Evolutionary conservation across 805 yeast genomes (phyloP).

Genomic region (Cyberlindnera maclurae): DNA sequence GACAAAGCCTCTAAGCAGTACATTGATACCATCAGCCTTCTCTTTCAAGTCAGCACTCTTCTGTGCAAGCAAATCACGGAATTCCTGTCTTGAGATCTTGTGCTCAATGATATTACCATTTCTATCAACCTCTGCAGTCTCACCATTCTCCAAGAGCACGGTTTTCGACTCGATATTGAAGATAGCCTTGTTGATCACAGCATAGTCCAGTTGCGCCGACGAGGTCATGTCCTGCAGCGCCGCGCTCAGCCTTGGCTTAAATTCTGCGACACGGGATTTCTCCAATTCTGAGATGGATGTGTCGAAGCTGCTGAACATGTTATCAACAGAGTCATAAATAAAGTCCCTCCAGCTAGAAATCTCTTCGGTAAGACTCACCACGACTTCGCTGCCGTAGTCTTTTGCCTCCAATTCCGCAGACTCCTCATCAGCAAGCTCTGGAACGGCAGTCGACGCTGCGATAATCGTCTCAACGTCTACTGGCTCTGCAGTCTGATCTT

Average conservation of each 20-base stretch:
- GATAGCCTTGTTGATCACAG: slow-evolving; percentile 26
- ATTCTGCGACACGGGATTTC: slow-evolving; percentile 17
- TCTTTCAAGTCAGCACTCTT: slow-evolving; percentile 25
- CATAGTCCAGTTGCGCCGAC: slow-evolving; percentile 21
- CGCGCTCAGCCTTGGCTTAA: slow-evolving; percentile 28
- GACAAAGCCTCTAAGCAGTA: slow-evolving; percentile 24
- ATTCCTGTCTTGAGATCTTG: slow-evolving; percentile 39
- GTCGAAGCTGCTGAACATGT: slow-evolving; percentile 33
- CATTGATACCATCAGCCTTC: slow-evolving; percentile 27
- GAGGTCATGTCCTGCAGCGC: slow-evolving; percentile 28
- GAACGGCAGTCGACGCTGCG: slow-evolving; percentile 1
- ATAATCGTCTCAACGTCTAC: slow-evolving; percentile 5
- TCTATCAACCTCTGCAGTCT: slow-evolving; percentile 27
- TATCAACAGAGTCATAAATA: slow-evolving; percentile 31
- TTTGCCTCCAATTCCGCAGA: slow-evolving; percentile 7
- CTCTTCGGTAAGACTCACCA: slow-evolving; percentile 26
- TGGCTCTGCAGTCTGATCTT: slow-evolving; percentile 2
- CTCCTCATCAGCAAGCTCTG: too few species aligned
- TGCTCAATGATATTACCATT: slow-evolving; percentile 28
- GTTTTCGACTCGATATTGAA: slow-evolving; percentile 32
- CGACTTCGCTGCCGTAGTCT: slow-evolving; percentile 8
- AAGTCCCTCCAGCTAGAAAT: slow-evolving; percentile 29
- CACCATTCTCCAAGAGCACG: slow-evolving; percentile 26
- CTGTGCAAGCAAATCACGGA: slow-evolving; percentile 36
- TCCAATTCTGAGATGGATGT: slow-evolving; percentile 29